Evolutionary conservation across 176 grass and related monocot species (phyloP).

Genomic region (Luzula sylvatica): DNA sequence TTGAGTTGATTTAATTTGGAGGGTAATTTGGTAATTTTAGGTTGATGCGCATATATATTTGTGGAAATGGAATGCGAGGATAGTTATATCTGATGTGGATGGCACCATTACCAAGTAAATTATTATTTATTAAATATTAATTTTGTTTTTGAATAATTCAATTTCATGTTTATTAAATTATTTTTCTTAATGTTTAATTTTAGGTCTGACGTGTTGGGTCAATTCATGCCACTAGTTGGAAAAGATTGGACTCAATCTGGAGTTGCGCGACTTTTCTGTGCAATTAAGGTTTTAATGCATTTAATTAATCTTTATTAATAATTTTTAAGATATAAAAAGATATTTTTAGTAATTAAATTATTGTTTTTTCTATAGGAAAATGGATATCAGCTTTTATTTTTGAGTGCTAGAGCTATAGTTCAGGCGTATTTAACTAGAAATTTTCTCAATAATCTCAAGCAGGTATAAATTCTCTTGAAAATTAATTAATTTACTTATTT

Average conservation of each 20-base stretch:
- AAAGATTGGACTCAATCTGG: slow-evolving; percentile 96
- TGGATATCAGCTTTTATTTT: slow-evolving; percentile 92
- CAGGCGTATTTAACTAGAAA: slow-evolving; percentile 97
- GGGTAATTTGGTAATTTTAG: slow-evolving; percentile 34
- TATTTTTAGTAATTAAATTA: slow-evolving; percentile 8
- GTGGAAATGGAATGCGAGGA: slow-evolving; percentile 98
- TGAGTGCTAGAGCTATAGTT: slow-evolving; percentile 97
- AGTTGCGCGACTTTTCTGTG: slow-evolving; percentile 89
- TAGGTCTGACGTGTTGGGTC: slow-evolving; percentile 94
- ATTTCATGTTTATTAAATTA: neutral
- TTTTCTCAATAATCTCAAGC: slow-evolving; percentile 95
- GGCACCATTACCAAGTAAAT: slow-evolving; percentile 95
- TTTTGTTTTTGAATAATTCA: neutral
- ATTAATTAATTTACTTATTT: neutral
- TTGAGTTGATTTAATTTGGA: neutral
- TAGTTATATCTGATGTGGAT: slow-evolving; percentile 99
- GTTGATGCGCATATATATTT: slow-evolving; percentile 98
- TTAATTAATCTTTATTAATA: neutral
- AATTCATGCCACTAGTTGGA: slow-evolving; percentile 98
- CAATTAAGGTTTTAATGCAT: slow-evolving; percentile 83
- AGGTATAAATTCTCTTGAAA: slow-evolving; percentile 33
- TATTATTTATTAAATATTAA: slow-evolving; percentile 3
- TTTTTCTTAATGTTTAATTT: slow-evolving; percentile 22
- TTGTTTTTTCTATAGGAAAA: slow-evolving; percentile 69
- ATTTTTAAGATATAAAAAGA: no score